phyloP scores from a whole-genome alignment of 192 early-diverging fungal species.

The Phycomyces nitens region DNA sequence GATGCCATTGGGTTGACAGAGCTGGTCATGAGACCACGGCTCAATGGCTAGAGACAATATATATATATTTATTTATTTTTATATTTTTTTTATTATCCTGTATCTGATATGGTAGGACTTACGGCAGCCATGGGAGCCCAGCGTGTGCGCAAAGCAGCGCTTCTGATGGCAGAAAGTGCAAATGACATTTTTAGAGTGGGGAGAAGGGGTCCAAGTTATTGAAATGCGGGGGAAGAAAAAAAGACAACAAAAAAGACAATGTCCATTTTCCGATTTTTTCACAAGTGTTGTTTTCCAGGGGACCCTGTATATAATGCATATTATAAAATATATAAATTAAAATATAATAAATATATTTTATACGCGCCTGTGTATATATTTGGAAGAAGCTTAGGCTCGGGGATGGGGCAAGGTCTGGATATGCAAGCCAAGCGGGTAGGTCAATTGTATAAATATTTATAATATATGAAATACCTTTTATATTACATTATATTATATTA shows the following conservation, averaged over 20 bases:
- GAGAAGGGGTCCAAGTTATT: constrained; percentile 9
- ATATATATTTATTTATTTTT: not conserved
- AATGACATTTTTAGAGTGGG: constrained; percentile 18
- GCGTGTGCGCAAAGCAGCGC: not conserved
- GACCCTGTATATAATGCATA: not conserved
- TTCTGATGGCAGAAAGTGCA: constrained; percentile 12
- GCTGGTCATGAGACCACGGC: constrained; percentile 46
- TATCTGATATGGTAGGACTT: no score
- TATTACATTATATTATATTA: no score
- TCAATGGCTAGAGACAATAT: constrained; percentile 22
- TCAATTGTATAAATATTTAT: no score
- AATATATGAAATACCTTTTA: no score
- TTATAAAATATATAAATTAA: not conserved
- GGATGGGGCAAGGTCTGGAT: no score
- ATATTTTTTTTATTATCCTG: not conserved
- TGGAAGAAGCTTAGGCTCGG: no score
- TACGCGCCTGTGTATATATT: no score
- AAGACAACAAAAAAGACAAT: constrained; percentile 9
- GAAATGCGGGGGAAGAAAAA: constrained; percentile 14
- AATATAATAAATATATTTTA: not conserved
- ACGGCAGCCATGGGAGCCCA: constrained; percentile 2
- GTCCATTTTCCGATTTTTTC: not conserved
- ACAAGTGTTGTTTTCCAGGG: constrained; percentile 1
- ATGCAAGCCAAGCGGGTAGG: no score
- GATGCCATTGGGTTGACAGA: constrained; percentile 37